Evolutionary conservation across 106 monocot species (phyloP).

Genomic region (Dioscorea alata): DNA sequence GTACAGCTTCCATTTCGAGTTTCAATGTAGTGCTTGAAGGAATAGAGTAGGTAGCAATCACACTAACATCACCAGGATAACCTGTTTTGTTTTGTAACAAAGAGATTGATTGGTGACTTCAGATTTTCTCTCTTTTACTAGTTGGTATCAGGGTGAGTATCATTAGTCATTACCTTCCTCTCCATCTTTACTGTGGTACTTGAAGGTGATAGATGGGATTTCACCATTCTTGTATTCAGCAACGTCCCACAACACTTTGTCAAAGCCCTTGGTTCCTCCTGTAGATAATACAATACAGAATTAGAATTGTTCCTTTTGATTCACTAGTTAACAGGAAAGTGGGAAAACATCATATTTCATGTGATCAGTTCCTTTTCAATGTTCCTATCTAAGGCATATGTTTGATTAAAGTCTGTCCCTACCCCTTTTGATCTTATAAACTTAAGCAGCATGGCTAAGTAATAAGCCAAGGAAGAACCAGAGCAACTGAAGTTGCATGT

Average conservation of each 20-base stretch:
- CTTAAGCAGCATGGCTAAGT: too few species aligned
- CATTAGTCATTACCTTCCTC: constrained; percentile 54
- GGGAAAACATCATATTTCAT: too few species aligned
- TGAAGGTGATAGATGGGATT: constrained; percentile 61
- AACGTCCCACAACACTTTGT: constrained; percentile 76
- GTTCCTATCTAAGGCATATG: too few species aligned
- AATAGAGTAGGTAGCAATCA: constrained; percentile 48
- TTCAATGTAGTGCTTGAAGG: constrained; percentile 26
- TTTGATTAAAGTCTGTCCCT: too few species aligned
- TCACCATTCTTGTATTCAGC: constrained; percentile 29
- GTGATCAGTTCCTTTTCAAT: too few species aligned
- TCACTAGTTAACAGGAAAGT: too few species aligned
- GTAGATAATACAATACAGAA: neutral
- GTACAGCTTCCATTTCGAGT: constrained; percentile 46
- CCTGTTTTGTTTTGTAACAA: constrained; percentile 21
- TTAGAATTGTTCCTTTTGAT: too few species aligned
- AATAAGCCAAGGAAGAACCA: too few species aligned
- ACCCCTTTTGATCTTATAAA: too few species aligned
- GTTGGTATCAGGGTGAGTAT: neutral
- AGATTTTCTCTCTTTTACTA: neutral
- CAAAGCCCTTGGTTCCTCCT: constrained; percentile 68
- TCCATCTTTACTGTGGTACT: constrained; percentile 62
- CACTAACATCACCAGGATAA: constrained; percentile 68
- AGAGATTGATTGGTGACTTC: neutral
- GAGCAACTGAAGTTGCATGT: too few species aligned